Base-by-base conservation (phyloP, 768 basidiomycete species). In the Fomitopsis pulvina region DNA sequence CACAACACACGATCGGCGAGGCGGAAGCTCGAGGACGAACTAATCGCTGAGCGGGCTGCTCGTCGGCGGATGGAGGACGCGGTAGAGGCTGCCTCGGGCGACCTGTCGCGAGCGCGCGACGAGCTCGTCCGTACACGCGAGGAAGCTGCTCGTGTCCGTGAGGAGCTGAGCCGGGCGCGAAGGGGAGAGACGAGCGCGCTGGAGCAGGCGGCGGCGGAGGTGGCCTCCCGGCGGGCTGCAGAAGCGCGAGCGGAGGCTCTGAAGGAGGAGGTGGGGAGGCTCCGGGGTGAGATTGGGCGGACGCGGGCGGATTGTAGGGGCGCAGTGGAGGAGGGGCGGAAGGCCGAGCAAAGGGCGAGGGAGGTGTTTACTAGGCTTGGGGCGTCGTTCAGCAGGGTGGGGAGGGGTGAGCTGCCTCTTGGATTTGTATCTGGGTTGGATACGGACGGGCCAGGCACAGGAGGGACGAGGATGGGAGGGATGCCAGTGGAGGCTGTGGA, bases 21-120 rank as follows among this genome's bases (percentile, higher is more conserved):
- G 55, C 75, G 74, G 25, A 71, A 71, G 57, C 53, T 76, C 29
- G 74, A 79, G 57, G 71, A 74, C 11, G 59, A 62, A 22, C 54
- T 60, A 21, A 45, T 46, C 2, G 25, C 43, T 6, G 65, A 64
- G 47, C 60, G 58, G 22, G 32, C 26, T 12, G 42, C 40, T n/a
- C 63, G 62, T 11, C 58, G 55, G 27, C 59, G 56, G 50, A 54
- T 58, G 29, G 58, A 62, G 42, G 48, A 47, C 11, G 52, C 52
- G 24, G 50, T 62, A 9, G 44, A 52, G 38, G 46, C 51, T 8
- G 26, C 57, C 4, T 47, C 37, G 25, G 18, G 39, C 1, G 52
- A 56, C 25, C 51, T 54, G 29, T 29, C 27, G 5, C 41, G 28
- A 2, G 50, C 57, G 10, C 45, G 51, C 49, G 56, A 11, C 41